Conservation (phyloP, 2,329 filamentous ascomycete species). For the Myriosclerotinia scirpicola region DNA sequence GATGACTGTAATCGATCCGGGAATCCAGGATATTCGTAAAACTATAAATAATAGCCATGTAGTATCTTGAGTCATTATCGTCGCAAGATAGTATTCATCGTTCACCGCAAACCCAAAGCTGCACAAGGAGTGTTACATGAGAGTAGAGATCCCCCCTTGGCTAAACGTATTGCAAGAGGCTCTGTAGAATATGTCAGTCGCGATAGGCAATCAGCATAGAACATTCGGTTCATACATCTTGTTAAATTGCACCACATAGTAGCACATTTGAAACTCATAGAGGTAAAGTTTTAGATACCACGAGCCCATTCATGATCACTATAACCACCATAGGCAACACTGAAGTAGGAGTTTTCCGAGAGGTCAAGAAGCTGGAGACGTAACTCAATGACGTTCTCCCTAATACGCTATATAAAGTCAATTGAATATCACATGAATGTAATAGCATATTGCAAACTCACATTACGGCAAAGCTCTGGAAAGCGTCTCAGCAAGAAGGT, state of each 20-base stretch:
- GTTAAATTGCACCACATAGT: constrained; percentile 1
- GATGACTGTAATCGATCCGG: not conserved
- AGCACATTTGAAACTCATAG: not conserved
- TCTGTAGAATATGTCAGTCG: not conserved
- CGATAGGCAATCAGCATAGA: not conserved
- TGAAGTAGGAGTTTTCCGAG: constrained; percentile 21
- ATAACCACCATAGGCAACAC: constrained; percentile 22
- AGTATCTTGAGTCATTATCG: constrained; percentile 11
- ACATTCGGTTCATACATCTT: not conserved
- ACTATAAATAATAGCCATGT: constrained; percentile 3
- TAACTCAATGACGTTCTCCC: constrained; percentile 9
- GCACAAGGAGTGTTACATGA: not conserved
- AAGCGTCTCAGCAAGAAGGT: constrained; percentile 12
- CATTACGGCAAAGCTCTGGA: constrained; percentile 14
- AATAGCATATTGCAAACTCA: not conserved
- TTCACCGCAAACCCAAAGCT: not conserved
- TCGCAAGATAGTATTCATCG: constrained; percentile 2
- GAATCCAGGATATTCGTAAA: not conserved
- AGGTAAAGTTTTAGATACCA: constrained; percentile 4
- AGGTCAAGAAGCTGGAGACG: constrained; percentile 20
- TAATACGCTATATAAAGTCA: constrained; percentile 19
- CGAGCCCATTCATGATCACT: constrained; percentile 21
- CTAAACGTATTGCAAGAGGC: not conserved
- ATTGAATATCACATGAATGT: not conserved
- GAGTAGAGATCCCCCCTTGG: not conserved